Percentiles rank a stretch among this genome's conserved stretches.
Conservation (phyloP, 2,329 filamentous ascomycete species). For the Xylariomycetidae sp. region DNA sequence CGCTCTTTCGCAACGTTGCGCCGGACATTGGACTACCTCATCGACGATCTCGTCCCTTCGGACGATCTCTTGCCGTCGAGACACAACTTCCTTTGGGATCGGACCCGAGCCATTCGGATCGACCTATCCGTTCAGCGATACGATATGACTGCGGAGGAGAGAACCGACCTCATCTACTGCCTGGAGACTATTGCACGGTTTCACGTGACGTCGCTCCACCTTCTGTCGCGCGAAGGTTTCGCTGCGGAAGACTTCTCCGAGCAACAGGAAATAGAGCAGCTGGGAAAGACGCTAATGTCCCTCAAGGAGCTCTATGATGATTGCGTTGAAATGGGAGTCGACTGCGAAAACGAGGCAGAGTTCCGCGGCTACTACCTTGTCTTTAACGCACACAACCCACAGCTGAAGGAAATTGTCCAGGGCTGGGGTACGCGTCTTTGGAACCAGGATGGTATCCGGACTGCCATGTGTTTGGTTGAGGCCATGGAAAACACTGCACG, state of each 20-base stretch:
- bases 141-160: constrained; percentile 49
- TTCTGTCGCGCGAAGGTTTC: constrained; percentile 51
- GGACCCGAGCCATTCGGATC: constrained; percentile 60
- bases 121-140: constrained; percentile 62
- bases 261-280: constrained; percentile 62
- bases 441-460: constrained; percentile 54
- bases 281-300: constrained; percentile 59
- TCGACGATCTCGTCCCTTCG: constrained; percentile 50
- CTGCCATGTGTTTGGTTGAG: constrained; percentile 55
- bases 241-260: constrained; percentile 56
- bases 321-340: constrained; percentile 50
- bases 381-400: constrained; percentile 54
- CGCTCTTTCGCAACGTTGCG: constrained; percentile 53
- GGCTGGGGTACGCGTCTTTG: constrained; percentile 52
- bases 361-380: constrained; percentile 61
- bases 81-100: constrained; percentile 63
- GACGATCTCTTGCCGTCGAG: constrained; percentile 49
- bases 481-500: constrained; percentile 53
- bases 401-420: constrained; percentile 47
- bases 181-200: constrained; percentile 62
- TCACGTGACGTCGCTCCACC: constrained; percentile 59
- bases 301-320: constrained; percentile 62
- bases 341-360: constrained; percentile 57
- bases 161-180: constrained; percentile 54
- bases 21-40: constrained; percentile 56